Evolutionary conservation across 768 basidiomycete genomes (phyloP).

Genomic region (Cystobasidium tubakii): DNA sequence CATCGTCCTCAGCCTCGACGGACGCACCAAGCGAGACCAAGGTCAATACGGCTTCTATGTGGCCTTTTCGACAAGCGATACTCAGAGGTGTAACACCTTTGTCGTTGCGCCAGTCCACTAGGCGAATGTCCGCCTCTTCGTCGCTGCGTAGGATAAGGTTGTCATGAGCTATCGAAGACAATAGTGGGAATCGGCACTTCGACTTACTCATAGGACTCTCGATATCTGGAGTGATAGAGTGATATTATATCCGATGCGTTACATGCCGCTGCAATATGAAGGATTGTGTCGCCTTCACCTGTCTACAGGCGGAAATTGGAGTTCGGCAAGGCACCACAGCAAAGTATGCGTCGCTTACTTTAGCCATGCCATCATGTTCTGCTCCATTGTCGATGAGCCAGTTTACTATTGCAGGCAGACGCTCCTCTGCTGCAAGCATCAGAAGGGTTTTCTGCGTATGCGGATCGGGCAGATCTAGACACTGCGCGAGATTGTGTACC

Average conservation of each 20-base stretch:
- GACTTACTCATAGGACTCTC: conserved; percentile 13
- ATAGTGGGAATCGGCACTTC: not conserved
- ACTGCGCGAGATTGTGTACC: conserved; percentile 4
- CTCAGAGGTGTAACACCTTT: conserved; percentile 10
- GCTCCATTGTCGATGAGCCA: conserved; percentile 24
- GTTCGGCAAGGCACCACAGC: not conserved
- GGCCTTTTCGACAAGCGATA: conserved; percentile 14
- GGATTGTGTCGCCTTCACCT: conserved; percentile 11
- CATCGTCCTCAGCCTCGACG: conserved; percentile 39
- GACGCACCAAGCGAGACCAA: conserved; percentile 13
- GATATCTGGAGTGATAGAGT: conserved; percentile 3
- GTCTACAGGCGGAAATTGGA: not conserved
- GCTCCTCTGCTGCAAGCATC: conserved; percentile 19
- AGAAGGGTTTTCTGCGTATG: conserved; percentile 1
- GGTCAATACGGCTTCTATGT: not conserved
- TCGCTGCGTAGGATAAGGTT: no score
- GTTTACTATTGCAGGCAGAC: not conserved
- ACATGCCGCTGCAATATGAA: conserved; percentile 21
- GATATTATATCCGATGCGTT: conserved; percentile 15
- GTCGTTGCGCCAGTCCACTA: conserved; percentile 29
- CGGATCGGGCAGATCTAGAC: conserved; percentile 7
- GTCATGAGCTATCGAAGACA: no score
- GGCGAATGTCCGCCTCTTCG: conserved; percentile 6
- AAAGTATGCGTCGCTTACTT: not conserved
- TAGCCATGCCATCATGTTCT: conserved; percentile 31